These are phyloP conservation scores for Cadophora sp. DNA, from an alignment of 2,329 filamentous ascomycete species.

Conservation along the genomic window DNA sequence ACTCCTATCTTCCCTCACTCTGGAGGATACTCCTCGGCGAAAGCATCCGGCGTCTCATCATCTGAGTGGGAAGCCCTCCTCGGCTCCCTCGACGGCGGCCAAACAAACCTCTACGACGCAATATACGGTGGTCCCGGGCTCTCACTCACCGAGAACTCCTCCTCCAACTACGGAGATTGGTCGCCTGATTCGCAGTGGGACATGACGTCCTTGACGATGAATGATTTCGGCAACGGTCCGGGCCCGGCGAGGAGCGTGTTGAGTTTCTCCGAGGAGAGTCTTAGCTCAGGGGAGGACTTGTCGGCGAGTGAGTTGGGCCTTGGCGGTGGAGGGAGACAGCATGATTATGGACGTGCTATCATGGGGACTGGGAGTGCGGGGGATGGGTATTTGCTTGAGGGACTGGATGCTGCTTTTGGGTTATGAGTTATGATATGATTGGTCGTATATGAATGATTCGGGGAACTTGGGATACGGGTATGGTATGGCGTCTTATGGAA, in stretches of 20 bases:
- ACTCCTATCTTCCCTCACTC: slow-evolving; percentile 41
- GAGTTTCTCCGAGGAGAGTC: slow-evolving; percentile 65
- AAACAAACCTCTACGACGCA: slow-evolving; percentile 83
- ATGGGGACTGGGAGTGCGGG: slow-evolving; percentile 27
- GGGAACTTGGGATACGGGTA: background rate
- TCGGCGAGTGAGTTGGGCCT: slow-evolving; percentile 39
- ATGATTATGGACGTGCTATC: slow-evolving; percentile 31
- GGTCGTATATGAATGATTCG: background rate
- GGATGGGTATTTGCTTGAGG: slow-evolving; percentile 42
- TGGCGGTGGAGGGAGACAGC: slow-evolving; percentile 27
- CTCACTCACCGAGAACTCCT: slow-evolving; percentile 32
- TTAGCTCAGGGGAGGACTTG: slow-evolving; percentile 58
- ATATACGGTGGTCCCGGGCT: slow-evolving; percentile 73
- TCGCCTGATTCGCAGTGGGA: slow-evolving; percentile 61
- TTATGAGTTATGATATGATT: slow-evolving; percentile 38
- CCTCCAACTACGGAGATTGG: slow-evolving; percentile 52
- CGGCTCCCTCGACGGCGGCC: slow-evolving; percentile 78
- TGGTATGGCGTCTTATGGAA: background rate
- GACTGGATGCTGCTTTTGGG: slow-evolving; percentile 50
- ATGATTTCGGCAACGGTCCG: slow-evolving; percentile 44
- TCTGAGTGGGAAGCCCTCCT: slow-evolving; percentile 85
- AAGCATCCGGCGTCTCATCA: slow-evolving; percentile 58
- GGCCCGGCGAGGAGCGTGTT: slow-evolving; percentile 59
- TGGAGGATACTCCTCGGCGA: slow-evolving; percentile 46
- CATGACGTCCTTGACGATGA: slow-evolving; percentile 49